Evolutionary conservation across 225 moss, liverwort and hornwort species (phyloP).

Genomic region (Takakia lepidozioides): DNA sequence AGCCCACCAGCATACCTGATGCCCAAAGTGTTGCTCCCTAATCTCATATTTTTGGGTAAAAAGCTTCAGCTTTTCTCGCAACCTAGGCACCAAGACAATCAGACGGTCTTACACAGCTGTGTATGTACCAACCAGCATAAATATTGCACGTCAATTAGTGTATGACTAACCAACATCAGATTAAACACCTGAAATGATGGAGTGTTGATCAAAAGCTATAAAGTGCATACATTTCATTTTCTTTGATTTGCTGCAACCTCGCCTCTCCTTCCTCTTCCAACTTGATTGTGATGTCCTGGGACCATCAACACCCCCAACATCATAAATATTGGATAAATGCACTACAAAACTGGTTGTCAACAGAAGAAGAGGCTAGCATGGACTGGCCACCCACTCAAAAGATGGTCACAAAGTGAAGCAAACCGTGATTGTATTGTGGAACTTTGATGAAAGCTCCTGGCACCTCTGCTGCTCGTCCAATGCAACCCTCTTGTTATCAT

Average conservation of each 20-base stretch:
- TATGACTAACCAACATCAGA: no score
- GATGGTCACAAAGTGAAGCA: no score
- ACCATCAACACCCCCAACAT: slow-evolving; percentile 2
- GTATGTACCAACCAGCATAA: no score
- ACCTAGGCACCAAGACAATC: slow-evolving; percentile 46
- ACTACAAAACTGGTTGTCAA: no score
- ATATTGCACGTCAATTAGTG: no score
- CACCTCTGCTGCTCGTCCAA: slow-evolving; percentile 88
- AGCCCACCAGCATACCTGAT: slow-evolving; percentile 63
- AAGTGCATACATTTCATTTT: slow-evolving; percentile 95
- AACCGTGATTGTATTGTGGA: slow-evolving; percentile 90
- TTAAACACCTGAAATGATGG: no score
- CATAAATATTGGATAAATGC: no score
- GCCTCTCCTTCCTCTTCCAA: slow-evolving; percentile 90
- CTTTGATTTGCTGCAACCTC: slow-evolving; percentile 81
- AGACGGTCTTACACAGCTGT: no score
- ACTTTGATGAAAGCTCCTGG: slow-evolving; percentile 87
- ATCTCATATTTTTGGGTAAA: slow-evolving; percentile 84
- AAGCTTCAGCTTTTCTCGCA: slow-evolving; percentile 88
- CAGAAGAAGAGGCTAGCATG: no score
- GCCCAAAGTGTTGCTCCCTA: slow-evolving; percentile 84
- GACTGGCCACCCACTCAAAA: no score
- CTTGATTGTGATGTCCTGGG: slow-evolving; percentile 84
- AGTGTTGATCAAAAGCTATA: no score
- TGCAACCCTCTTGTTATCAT: slow-evolving; percentile 78